Evolutionary conservation across 2,329 filamentous ascomycete genomes (phyloP).

Genomic region (Calonectria fujianensis): DNA sequence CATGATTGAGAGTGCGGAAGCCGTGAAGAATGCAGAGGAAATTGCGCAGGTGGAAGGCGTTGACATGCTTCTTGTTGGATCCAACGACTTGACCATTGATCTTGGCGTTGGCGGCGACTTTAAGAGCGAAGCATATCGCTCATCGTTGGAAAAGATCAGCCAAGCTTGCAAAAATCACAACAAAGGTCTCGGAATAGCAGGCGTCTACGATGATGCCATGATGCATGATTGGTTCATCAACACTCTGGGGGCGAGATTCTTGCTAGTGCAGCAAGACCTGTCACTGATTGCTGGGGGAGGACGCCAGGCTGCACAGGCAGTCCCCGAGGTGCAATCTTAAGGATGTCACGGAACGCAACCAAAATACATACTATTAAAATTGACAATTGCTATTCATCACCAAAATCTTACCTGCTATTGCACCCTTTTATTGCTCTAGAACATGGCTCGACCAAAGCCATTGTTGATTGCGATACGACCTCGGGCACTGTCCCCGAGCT

Average conservation of each 20-base stretch:
- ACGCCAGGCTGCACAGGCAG: slow-evolving; percentile 22
- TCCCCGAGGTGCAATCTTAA: slow-evolving; percentile 34
- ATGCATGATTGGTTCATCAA: slow-evolving; percentile 45
- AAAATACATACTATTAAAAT: too few species aligned
- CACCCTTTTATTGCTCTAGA: background rate
- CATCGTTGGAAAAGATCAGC: slow-evolving; percentile 41
- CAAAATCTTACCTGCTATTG: background rate
- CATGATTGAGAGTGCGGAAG: slow-evolving; percentile 55
- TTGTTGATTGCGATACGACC: background rate
- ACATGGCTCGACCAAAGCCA: background rate
- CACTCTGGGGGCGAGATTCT: slow-evolving; percentile 38
- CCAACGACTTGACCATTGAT: slow-evolving; percentile 55
- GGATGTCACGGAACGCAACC: too few species aligned
- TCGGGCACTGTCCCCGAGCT: background rate
- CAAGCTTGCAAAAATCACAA: slow-evolving; percentile 36
- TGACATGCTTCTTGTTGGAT: slow-evolving; percentile 58
- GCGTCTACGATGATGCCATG: slow-evolving; percentile 39
- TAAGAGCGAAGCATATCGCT: slow-evolving; percentile 35
- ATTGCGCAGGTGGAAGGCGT: slow-evolving; percentile 58
- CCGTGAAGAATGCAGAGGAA: slow-evolving; percentile 52
- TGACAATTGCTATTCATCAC: background rate
- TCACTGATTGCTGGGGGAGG: slow-evolving; percentile 40
- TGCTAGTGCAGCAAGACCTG: slow-evolving; percentile 44
- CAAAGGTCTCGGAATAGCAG: slow-evolving; percentile 44
- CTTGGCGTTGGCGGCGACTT: slow-evolving; percentile 41